These are phyloP conservation scores for Isatis tinctoria DNA, from an alignment of 345 rosid species.

Conservation along the genomic window DNA sequence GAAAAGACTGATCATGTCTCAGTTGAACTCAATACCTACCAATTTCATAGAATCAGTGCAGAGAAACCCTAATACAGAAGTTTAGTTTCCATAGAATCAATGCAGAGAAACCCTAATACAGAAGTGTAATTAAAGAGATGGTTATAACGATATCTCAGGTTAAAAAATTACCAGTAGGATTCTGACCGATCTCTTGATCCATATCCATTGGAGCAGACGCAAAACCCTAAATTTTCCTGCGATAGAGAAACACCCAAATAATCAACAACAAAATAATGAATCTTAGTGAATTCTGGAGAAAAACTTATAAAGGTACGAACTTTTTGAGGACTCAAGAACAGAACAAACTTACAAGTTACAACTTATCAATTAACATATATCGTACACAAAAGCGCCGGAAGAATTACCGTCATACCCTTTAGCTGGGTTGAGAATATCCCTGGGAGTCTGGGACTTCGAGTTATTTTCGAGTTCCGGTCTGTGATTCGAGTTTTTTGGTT, in stretches of 20 bases:
- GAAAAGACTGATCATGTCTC: neutral
- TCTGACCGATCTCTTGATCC: constrained; percentile 22
- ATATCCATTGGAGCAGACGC: constrained; percentile 7
- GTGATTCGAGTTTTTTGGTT: too few relatives aligned
- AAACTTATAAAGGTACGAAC: neutral
- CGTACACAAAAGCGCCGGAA: neutral
- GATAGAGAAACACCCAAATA: neutral
- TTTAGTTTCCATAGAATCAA: neutral
- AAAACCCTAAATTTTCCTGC: constrained; percentile 28
- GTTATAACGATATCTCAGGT: neutral
- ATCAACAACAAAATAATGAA: neutral
- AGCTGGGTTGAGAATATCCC: neutral
- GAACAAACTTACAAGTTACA: neutral
- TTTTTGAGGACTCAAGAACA: neutral
- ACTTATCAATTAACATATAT: neutral
- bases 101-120: constrained; percentile 1
- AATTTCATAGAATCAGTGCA: neutral
- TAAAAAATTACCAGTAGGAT: constrained; percentile 1
- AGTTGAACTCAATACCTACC: neutral
- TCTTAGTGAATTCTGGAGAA: neutral
- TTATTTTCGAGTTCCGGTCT: too few relatives aligned
- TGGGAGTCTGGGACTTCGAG: too few relatives aligned
- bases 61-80: neutral
- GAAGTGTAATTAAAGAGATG: neutral
- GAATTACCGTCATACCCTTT: constrained; percentile 5